A percentile compares a stretch with the other conserved stretches of the same genome.
These are phyloP conservation scores for Salisapilia sapeloensis DNA, from an alignment of 352 stramenopile genomes.

Conservation along the genomic window DNA sequence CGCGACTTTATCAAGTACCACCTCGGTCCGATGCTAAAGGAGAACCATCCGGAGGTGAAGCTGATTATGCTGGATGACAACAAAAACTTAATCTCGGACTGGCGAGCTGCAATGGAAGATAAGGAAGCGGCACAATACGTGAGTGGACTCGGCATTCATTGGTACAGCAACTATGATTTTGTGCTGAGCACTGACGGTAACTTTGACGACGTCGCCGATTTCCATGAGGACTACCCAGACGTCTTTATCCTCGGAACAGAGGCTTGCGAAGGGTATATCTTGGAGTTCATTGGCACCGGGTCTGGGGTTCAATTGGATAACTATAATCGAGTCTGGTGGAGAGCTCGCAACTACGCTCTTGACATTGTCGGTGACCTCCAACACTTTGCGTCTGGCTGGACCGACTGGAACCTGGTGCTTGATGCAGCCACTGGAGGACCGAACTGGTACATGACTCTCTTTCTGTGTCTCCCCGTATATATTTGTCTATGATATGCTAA, in stretches of 20 bases:
- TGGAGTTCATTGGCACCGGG: slow-evolving; percentile 1
- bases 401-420: slow-evolving; percentile 36
- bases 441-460: slow-evolving; percentile 16
- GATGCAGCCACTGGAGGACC: slow-evolving; percentile 11
- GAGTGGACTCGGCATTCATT: slow-evolving; percentile 32
- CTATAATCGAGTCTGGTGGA: slow-evolving; percentile 4
- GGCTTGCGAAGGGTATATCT: slow-evolving; percentile 12
- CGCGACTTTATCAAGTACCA: slow-evolving; percentile 13
- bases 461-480: too few species aligned
- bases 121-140: slow-evolving; percentile 12
- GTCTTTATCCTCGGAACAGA: slow-evolving; percentile 24
- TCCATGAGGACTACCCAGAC: slow-evolving; percentile 1
- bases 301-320: slow-evolving; percentile 1
- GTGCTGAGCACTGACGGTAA: background rate
- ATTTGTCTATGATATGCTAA: too few species aligned
- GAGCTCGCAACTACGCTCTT: slow-evolving; percentile 14
- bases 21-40: slow-evolving; percentile 14
- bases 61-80: slow-evolving; percentile 37
- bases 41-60: slow-evolving; percentile 20
- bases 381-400: slow-evolving; percentile 17
- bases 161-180: slow-evolving; percentile 7
- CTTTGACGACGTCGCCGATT: background rate
- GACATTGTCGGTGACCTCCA: slow-evolving; percentile 31
- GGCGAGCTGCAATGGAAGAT: slow-evolving; percentile 2
- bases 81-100: slow-evolving; percentile 12